Evolutionary conservation across 2,329 filamentous ascomycete genomes (phyloP), one percentile per base, ranked within the genome.

Genomic region (Tothia fuscella): DNA sequence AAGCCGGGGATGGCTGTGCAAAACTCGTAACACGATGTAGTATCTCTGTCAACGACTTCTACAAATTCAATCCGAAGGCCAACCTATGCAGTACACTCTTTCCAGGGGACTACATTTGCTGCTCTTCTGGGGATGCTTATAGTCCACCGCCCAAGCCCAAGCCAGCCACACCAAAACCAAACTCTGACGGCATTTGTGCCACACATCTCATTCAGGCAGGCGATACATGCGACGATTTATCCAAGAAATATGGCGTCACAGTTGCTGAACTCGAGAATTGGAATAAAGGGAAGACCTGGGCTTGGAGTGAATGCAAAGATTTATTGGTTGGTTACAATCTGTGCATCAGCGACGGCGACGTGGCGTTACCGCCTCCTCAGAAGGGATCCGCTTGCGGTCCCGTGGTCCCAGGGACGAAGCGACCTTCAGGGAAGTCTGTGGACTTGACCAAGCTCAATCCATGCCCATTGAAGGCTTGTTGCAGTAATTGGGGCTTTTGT

Each of bases 111-210:
- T n/a, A n/a, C n/a, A n/a, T n/a, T n/a, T n/a, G n/a, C n/a, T n/a
- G n/a, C n/a, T n/a, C n/a, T n/a, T n/a, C n/a, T n/a, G n/a, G n/a
- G n/a, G n/a, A n/a, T n/a, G n/a, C n/a, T n/a, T n/a, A n/a, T n/a
- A n/a, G n/a, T n/a, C n/a, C n/a, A n/a, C n/a, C n/a, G n/a, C n/a
- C n/a, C n/a, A n/a, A n/a, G n/a, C n/a, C n/a, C n/a, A n/a, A n/a
- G n/a, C n/a, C n/a, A n/a, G n/a, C n/a, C n/a, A n/a, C 26, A 29
- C 63, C 64, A 2, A 54, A 62, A 45, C 57, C 55, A 0, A 47
- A 57, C 16, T 13, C 50, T 0, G 51, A 62, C 51, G 62, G 63
- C 1, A 49, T 51, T 3, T 71, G 68, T 47, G 46, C 51, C 3
- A 51, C 54, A 1, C 59, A 68, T 46, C 49, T 46, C 4, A 48